These are phyloP conservation scores for Mycena polygramma DNA, from an alignment of 768 basidiomycete species.

Conservation along the genomic window DNA sequence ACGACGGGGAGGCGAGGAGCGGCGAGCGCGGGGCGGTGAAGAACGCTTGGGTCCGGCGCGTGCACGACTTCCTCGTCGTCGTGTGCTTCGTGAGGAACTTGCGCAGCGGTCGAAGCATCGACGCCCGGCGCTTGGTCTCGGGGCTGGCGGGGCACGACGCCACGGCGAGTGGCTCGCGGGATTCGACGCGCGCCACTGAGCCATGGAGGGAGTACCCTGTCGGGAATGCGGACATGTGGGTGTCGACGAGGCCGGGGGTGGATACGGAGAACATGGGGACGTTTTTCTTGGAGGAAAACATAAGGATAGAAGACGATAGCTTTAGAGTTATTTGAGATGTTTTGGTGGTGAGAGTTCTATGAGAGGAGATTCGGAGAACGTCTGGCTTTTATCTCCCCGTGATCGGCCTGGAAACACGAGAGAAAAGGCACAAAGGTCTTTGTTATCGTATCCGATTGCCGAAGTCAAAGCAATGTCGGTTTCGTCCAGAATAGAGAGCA, in stretches of 20 bases:
- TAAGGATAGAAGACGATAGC: not conserved
- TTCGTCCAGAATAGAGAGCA: no score
- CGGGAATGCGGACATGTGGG: not conserved
- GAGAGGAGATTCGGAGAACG: no score
- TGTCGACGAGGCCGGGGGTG: not conserved
- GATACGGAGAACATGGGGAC: constrained; percentile 3
- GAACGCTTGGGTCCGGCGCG: not conserved
- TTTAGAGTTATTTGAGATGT: no score
- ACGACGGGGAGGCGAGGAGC: not conserved
- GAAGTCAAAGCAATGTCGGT: no score
- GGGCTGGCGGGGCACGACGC: constrained; percentile 11
- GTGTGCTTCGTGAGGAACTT: not conserved
- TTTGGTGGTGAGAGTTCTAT: no score
- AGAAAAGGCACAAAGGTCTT: no score
- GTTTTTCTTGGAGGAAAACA: not conserved
- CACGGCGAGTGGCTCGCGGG: constrained; percentile 4
- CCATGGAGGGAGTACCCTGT: not conserved
- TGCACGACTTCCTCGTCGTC: not conserved
- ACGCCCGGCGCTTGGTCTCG: not conserved
- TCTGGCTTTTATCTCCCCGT: no score
- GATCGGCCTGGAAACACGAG: no score
- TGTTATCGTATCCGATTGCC: no score
- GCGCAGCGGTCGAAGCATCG: not conserved
- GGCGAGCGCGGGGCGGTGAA: not conserved
- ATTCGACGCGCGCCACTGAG: not conserved